phyloP scores from a whole-genome alignment of 2,329 filamentous ascomycete genomes.

The Hypoxylon sp. region DNA sequence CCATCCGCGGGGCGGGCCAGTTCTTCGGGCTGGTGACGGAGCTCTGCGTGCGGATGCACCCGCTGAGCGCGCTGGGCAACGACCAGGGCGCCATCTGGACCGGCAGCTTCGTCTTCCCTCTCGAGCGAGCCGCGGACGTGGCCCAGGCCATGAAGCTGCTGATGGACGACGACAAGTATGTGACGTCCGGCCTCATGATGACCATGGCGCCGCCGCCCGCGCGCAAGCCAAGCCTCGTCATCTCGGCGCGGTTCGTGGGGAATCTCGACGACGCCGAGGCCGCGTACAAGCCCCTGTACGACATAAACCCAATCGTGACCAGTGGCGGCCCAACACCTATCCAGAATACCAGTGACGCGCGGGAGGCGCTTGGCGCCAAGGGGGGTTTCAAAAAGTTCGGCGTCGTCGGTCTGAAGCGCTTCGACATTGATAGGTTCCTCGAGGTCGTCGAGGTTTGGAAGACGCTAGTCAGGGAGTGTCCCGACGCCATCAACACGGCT shows the following conservation, averaged over 20 bases:
- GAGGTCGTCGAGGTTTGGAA: constrained; percentile 27
- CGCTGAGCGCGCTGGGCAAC: constrained; percentile 36
- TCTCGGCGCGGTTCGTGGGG: constrained; percentile 35
- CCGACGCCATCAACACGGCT: constrained; percentile 34
- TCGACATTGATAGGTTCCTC: constrained; percentile 24
- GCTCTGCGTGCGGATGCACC: constrained; percentile 40
- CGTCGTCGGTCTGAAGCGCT: constrained; percentile 37
- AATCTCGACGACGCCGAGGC: constrained; percentile 26
- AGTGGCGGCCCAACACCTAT: constrained; percentile 37
- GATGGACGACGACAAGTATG: constrained; percentile 26
- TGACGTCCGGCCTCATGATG: constrained; percentile 37
- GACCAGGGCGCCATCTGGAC: constrained; percentile 38
- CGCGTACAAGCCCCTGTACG: constrained; percentile 38
- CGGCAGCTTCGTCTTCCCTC: constrained; percentile 43
- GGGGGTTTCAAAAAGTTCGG: constrained; percentile 41
- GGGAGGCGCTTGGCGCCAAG: constrained; percentile 34
- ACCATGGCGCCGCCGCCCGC: constrained; percentile 33
- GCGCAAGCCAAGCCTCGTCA: constrained; percentile 30
- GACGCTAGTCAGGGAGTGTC: constrained; percentile 24
- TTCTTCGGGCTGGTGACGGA: constrained; percentile 47
- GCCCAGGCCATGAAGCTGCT: constrained; percentile 36
- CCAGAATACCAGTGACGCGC: constrained; percentile 37
- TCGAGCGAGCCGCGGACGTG: constrained; percentile 40
- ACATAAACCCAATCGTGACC: constrained; percentile 35
- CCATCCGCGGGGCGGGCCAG: constrained; percentile 46